Evolutionary conservation across 495 filamentous ascomycete genomes (phyloP).

Genomic region (Penicillium chermesinum): DNA sequence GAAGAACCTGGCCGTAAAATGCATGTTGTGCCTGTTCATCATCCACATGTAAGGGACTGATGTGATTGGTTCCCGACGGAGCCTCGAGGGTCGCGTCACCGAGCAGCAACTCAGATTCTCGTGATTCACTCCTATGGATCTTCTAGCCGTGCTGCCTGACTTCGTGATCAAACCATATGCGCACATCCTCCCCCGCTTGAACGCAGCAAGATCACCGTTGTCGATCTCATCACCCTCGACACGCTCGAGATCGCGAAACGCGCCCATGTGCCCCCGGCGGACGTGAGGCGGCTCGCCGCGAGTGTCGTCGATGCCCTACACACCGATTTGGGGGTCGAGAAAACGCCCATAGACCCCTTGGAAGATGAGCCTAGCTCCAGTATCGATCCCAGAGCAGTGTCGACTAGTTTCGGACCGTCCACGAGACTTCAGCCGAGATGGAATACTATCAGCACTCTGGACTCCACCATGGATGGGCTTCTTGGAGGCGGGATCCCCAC

Average conservation of each 20-base stretch:
- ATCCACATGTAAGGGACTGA: no score
- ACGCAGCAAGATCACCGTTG: conserved; percentile 64
- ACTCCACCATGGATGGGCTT: conserved; percentile 64
- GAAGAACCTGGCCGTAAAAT: no score
- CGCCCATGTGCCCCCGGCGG: conserved; percentile 73
- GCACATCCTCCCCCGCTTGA: conserved; percentile 78
- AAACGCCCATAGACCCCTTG: conserved; percentile 3
- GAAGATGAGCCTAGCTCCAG: conserved; percentile 24
- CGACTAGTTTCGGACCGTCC: conserved; percentile 16
- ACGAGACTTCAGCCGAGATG: conserved; percentile 39
- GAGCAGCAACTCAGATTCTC: conserved; percentile 4
- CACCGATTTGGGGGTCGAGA: conserved; percentile 51
- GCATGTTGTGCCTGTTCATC: no score
- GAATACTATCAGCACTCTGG: conserved; percentile 72
- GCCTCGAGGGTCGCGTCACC: conserved; percentile 10
- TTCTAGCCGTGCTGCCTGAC: conserved; percentile 72
- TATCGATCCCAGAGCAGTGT: conserved; percentile 12
- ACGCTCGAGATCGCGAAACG: conserved; percentile 78
- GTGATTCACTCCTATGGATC: conserved; percentile 58
- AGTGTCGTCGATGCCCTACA: conserved; percentile 64
- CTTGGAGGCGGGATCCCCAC: conserved; percentile 82
- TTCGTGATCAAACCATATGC: conserved; percentile 65
- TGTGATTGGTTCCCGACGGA: conserved; percentile 9
- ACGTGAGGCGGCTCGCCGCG: conserved; percentile 64
- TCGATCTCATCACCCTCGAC: conserved; percentile 83